These are phyloP conservation scores for Ogataea philodendri DNA, from an alignment of 805 yeast genomes.

Conservation along the genomic window DNA sequence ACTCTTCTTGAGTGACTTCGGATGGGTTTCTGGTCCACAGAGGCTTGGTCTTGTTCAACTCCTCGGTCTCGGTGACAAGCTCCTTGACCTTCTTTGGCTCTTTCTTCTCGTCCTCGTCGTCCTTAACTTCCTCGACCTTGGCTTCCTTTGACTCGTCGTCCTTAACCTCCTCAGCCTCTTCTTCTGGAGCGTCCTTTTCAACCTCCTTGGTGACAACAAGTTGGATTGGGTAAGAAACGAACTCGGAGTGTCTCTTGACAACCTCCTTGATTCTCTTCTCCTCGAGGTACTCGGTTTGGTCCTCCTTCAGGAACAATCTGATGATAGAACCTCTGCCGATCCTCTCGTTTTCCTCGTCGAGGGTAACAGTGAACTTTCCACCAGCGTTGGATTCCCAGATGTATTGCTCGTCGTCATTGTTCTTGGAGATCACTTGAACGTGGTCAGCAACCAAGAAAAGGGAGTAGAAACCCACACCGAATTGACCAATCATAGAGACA, in stretches of 20 bases:
- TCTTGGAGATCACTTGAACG: constrained; percentile 97
- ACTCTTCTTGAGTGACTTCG: constrained; percentile 96
- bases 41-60: constrained; percentile 98
- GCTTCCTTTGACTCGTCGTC: constrained; percentile 65
- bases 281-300: constrained; percentile 97
- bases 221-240: constrained; percentile 98
- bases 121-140: constrained; percentile 72
- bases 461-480: constrained; percentile 99
- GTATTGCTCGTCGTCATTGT: constrained; percentile 99
- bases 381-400: constrained; percentile 99
- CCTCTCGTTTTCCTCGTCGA: constrained; percentile 83
- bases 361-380: constrained; percentile 95
- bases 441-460: constrained; percentile 98
- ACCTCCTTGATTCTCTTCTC: constrained; percentile 99
- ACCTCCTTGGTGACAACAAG: constrained; percentile 97
- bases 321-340: constrained; percentile 93
- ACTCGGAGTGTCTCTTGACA: constrained; percentile 98
- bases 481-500: constrained; percentile 99
- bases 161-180: constrained; percentile 60
- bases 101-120: constrained; percentile 64
- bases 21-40: constrained; percentile 99
- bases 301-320: constrained; percentile 97
- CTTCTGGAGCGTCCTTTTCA: constrained; percentile 93
- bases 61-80: constrained; percentile 92
- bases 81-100: constrained; percentile 91